Percentiles rank a stretch among this genome's conserved stretches.
phyloP scores from a whole-genome alignment of 768 basidiomycete species.

The Panaeolus papilionaceus region DNA sequence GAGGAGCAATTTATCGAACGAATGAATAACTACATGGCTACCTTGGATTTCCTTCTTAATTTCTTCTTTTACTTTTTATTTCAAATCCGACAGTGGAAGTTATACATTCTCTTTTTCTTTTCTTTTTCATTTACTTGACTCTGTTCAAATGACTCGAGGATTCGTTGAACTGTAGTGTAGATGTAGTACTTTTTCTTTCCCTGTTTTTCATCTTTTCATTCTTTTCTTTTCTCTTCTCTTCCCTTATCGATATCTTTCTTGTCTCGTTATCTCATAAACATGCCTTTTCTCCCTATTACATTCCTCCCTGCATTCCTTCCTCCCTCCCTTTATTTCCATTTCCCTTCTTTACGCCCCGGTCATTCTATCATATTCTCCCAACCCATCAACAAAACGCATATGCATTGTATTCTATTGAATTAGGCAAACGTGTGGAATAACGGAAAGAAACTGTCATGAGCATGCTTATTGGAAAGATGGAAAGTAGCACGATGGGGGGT shows the following conservation, averaged over 20 bases:
- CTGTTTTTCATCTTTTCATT: neutral
- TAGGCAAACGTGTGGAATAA: neutral
- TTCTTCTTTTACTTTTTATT: constrained; percentile 15
- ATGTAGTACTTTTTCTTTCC: neutral
- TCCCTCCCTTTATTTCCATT: neutral
- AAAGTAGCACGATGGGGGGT: too few species aligned
- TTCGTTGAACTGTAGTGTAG: constrained; percentile 8
- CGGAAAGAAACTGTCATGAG: neutral
- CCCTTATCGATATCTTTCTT: neutral
- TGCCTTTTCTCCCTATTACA: neutral
- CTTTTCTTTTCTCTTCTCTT: neutral
- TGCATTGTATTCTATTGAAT: constrained; percentile 9
- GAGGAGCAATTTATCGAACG: constrained; percentile 1
- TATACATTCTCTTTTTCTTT: neutral
- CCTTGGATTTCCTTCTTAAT: constrained; percentile 9
- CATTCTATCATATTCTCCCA: neutral
- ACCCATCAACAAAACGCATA: neutral
- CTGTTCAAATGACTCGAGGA: neutral
- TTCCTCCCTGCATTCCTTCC: neutral
- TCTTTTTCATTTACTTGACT: neutral
- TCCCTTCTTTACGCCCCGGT: neutral
- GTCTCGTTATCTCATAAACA: neutral
- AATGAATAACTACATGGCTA: neutral
- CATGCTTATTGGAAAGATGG: neutral
- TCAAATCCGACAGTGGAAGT: neutral